Evolutionary conservation across 768 basidiomycete genomes (phyloP).

Genomic region (Udeniomyces megalosporus): DNA sequence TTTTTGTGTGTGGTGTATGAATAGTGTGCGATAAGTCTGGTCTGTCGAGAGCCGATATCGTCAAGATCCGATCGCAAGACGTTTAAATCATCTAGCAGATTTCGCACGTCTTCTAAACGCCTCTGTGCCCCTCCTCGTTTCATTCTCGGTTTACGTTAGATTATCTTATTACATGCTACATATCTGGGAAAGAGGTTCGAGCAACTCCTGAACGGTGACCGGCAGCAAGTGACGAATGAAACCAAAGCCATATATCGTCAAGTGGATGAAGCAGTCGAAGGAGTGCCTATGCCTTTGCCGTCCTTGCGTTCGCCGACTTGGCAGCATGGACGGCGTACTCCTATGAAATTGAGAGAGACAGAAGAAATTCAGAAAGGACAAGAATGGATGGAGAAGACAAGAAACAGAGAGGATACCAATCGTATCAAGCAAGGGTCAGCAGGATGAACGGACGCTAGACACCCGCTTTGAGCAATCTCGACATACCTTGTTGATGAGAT

Average conservation of each 20-base stretch:
- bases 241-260: no score
- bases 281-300: no score
- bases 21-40: slow-evolving; percentile 11
- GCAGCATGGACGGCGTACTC: slow-evolving; percentile 16
- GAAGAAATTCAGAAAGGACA: background rate
- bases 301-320: no score
- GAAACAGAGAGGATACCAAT: background rate
- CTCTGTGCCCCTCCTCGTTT: no score
- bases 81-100: no score
- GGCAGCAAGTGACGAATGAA: no score
- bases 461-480: background rate
- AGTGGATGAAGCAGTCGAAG: no score
- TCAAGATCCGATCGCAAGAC: slow-evolving; percentile 11
- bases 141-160: no score
- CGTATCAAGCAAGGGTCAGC: background rate
- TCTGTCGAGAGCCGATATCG: slow-evolving; percentile 3
- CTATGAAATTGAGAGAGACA: background rate
- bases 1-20: background rate
- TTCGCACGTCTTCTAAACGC: no score
- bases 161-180: no score
- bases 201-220: no score
- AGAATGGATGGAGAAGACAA: background rate
- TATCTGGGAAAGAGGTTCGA: no score
- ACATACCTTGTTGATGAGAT: slow-evolving; percentile 34
- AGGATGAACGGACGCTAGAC: background rate